Evolutionary conservation across 179 eudicot species (phyloP).

Genomic region (Nepenthes alata): DNA sequence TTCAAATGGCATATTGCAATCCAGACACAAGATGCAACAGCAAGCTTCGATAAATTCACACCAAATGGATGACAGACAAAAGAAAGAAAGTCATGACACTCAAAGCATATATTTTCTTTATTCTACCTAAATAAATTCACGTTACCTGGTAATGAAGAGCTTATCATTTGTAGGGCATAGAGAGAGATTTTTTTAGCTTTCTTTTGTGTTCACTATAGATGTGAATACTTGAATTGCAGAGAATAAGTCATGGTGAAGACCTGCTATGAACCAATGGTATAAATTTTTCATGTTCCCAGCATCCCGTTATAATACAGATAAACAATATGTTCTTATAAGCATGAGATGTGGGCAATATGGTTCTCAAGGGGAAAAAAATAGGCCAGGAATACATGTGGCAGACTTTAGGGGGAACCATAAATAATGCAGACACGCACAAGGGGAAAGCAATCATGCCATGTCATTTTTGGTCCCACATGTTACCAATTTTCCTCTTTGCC

Average conservation of each 20-base stretch:
- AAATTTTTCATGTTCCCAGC: slow-evolving; percentile 60
- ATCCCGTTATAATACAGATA: slow-evolving; percentile 32
- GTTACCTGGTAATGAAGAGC: slow-evolving; percentile 73
- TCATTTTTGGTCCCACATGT: slow-evolving; percentile 2
- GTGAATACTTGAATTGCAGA: slow-evolving; percentile 39
- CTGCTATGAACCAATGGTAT: slow-evolving; percentile 42
- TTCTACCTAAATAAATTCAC: no score
- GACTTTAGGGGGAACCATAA: not conserved
- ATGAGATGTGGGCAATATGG: not conserved
- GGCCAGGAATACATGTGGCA: slow-evolving; percentile 4
- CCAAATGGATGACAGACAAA: no score
- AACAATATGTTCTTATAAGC: not conserved
- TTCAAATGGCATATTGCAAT: no score
- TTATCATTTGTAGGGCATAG: slow-evolving; percentile 69
- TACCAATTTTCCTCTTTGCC: slow-evolving; percentile 73
- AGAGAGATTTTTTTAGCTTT: slow-evolving; percentile 74
- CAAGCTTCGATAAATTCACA: no score
- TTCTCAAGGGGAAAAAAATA: no score
- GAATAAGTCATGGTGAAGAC: slow-evolving; percentile 46
- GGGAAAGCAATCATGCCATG: slow-evolving; percentile 6
- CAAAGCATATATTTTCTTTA: no score
- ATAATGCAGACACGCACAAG: not conserved
- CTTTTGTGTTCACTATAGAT: slow-evolving; percentile 84
- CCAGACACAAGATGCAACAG: no score
- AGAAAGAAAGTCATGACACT: no score